phyloP scores from a whole-genome alignment of 1,139 yeast genomes.

The Saccharomyces hybrid region DNA sequence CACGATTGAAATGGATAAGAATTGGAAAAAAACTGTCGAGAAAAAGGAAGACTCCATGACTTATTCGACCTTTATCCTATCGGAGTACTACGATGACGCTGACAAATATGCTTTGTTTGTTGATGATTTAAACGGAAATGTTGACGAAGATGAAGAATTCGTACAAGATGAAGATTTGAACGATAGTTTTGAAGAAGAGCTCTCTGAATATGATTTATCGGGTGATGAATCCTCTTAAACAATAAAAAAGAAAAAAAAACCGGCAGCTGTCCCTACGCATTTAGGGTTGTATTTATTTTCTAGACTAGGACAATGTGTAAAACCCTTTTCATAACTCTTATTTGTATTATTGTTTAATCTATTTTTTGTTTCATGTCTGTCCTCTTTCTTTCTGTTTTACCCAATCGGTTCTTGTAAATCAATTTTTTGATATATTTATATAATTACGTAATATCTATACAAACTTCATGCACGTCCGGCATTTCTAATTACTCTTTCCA shows the following conservation, averaged over 20 bases:
- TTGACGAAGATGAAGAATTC: too few species aligned
- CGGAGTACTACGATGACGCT: constrained; percentile 18
- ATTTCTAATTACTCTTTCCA: constrained; percentile 14
- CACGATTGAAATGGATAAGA: constrained; percentile 11
- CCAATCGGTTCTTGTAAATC: background rate
- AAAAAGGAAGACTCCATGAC: constrained; percentile 5
- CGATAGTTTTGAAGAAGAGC: background rate
- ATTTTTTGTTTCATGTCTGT: background rate
- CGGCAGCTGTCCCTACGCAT: background rate
- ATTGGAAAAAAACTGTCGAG: constrained; percentile 1
- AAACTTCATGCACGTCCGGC: constrained; percentile 6
- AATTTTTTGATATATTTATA: background rate
- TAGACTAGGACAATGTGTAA: background rate
- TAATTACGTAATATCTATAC: background rate
- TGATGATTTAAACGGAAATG: background rate
- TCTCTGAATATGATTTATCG: background rate
- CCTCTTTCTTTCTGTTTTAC: background rate
- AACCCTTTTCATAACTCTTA: background rate
- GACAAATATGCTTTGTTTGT: constrained; percentile 7
- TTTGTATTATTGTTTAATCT: background rate
- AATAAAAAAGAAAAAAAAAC: background rate
- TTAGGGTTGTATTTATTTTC: background rate
- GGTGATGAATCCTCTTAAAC: background rate
- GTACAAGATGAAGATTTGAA: background rate
- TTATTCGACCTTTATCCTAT: constrained; percentile 10